Evolutionary conservation across 306 rosid species (phyloP), one percentile per base, ranked within the genome.

Genomic region (Cucurbita ficifolia): DNA sequence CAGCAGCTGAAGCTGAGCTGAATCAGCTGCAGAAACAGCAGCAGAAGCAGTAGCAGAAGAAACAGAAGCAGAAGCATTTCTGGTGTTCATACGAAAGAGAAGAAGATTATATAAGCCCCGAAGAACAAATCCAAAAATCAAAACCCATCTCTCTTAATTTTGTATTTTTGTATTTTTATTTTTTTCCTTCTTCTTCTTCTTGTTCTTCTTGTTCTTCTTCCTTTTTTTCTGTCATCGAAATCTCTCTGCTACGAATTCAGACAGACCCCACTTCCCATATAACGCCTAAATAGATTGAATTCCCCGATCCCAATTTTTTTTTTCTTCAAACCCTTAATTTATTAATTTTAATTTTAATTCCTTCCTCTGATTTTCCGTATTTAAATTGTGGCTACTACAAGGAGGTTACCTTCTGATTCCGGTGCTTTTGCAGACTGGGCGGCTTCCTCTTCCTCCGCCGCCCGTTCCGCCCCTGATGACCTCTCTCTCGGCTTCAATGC

Each of bases 401-500:
- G 97, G 90, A 86, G 97, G 80, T 75, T 88, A 49, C 86, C 94
- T 76, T 93, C 97, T 43, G 98, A 90, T 81, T 87, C 98, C 46
- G 97, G 97, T 48, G 98, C 97, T 40, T 94, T 90, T 50, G 96
- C 96, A 1, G 98, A 90, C 73, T 94, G 98, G 98, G 90, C 86
- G 52, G 83, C 89, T 16, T 59, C 97, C 2, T 74, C 93, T 0
- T 56, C 96, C 35, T 68, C 88, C 38, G 74, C 79, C 57, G 75
- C 77, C 58, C 72, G 83, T 17, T 64, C 88, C 48, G 81, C 63
- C 17, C 86, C 91, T 3, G 90, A 90, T 78, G 96, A 87, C 5
- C 92, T 94, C 46, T 94, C 94, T 0, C 90, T 93, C 42, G 96
- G 98, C 60, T 94, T 94, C 92, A 94, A 94, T 89, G 96, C 96